Conservation (phyloP, 148 eudicot genomes). For the Polygonum maritimum region DNA sequence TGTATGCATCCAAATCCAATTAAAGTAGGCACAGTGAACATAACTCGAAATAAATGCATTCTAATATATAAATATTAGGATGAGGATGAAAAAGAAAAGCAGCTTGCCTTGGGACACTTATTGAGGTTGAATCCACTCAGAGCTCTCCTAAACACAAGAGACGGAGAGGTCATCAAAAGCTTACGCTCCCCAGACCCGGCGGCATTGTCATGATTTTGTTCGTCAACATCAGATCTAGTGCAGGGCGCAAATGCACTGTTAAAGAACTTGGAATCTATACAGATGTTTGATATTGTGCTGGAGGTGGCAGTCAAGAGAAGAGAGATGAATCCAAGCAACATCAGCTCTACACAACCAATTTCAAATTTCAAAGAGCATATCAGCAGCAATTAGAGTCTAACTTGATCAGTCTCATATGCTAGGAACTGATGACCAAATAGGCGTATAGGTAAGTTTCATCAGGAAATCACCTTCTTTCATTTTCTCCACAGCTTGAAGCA, state of each 20-base stretch:
- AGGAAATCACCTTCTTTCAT: slow-evolving; percentile 88
- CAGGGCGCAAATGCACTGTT: slow-evolving; percentile 77
- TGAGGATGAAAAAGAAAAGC: background rate
- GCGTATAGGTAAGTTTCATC: no score
- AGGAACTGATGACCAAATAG: no score
- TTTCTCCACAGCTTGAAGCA: slow-evolving; percentile 93
- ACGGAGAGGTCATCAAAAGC: slow-evolving; percentile 38
- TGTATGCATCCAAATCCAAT: background rate
- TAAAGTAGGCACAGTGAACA: background rate
- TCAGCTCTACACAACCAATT: slow-evolving; percentile 57
- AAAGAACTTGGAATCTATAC: slow-evolving; percentile 83
- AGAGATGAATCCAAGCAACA: slow-evolving; percentile 96
- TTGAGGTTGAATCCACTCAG: slow-evolving; percentile 47
- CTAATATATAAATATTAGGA: background rate
- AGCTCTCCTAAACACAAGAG: slow-evolving; percentile 42
- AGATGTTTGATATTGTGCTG: slow-evolving; percentile 71
- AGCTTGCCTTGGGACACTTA: slow-evolving; percentile 65
- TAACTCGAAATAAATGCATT: background rate
- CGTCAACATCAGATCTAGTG: slow-evolving; percentile 38
- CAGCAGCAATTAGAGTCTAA: background rate
- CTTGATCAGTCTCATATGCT: no score
- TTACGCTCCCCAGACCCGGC: slow-evolving; percentile 36
- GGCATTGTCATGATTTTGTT: slow-evolving; percentile 25
- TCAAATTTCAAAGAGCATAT: background rate
- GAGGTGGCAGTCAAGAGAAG: slow-evolving; percentile 91